Conservation (phyloP, 1,139 yeast genomes). For the Suhomyces bokatorum region DNA sequence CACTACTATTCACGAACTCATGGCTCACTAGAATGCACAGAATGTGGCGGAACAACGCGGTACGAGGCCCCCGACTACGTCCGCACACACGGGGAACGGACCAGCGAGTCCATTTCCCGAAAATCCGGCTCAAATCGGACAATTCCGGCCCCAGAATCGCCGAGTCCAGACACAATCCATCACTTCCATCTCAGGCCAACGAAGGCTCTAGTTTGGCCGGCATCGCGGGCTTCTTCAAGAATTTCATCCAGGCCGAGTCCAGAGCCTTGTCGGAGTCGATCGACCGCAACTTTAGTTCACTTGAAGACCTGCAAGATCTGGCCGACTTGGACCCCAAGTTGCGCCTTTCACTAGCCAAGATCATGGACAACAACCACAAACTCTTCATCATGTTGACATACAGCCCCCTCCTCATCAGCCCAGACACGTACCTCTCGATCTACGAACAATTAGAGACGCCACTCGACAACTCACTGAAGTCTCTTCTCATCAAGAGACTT, state of each 20-base stretch:
- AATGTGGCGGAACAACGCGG: conserved; percentile 4
- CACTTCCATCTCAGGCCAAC: neutral
- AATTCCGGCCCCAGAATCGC: neutral
- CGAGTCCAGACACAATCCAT: neutral
- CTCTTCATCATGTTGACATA: conserved; percentile 32
- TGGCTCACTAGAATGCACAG: neutral
- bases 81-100: neutral
- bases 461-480: conserved; percentile 24
- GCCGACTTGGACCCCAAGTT: conserved; percentile 17
- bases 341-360: conserved; percentile 18
- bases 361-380: conserved; percentile 33
- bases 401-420: conserved; percentile 36
- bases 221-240: conserved; percentile 7
- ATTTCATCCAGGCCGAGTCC: conserved; percentile 15
- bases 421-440: conserved; percentile 28
- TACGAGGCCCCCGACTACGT: conserved; percentile 5
- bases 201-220: neutral
- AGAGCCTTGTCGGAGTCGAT: conserved; percentile 10
- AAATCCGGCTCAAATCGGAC: neutral
- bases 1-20: neutral
- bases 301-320: neutral
- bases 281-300: conserved; percentile 7
- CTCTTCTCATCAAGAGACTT: conserved; percentile 28
- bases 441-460: conserved; percentile 20
- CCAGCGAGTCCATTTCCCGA: too few species aligned